Percentiles rank a stretch among this genome's conserved stretches.
phyloP scores from a whole-genome alignment of 352 stramenopile species.

The Phytophthora megakarya region DNA sequence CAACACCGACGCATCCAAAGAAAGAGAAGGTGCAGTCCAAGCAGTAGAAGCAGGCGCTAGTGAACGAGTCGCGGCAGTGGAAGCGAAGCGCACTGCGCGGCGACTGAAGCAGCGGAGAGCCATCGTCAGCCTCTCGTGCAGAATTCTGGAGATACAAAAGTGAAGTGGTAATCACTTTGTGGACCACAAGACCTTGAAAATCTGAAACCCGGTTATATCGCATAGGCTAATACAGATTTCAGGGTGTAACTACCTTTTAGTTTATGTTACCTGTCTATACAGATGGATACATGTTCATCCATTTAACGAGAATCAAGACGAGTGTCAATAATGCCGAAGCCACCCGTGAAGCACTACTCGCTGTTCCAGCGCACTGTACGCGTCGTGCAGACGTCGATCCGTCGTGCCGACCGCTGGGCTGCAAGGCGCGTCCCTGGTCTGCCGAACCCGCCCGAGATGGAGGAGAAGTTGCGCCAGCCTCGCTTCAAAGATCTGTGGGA shows the following conservation, averaged over 20 bases:
- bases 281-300: not conserved
- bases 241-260: not conserved
- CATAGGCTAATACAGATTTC: not conserved
- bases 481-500: constrained; percentile 81
- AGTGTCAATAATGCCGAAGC: constrained; percentile 20
- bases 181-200: not conserved
- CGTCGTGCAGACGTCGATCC: constrained; percentile 66
- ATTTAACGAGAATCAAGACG: not conserved
- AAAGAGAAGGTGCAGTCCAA: constrained; percentile 9
- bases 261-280: not conserved
- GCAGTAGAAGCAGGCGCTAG: constrained; percentile 12
- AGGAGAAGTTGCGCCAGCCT: constrained; percentile 47
- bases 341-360: constrained; percentile 65
- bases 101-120: constrained; percentile 33
- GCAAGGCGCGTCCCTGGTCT: constrained; percentile 66
- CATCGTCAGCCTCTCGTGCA: constrained; percentile 34
- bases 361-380: constrained; percentile 79
- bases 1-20: constrained; percentile 1
- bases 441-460: constrained; percentile 70
- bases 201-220: not conserved
- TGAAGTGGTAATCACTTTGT: not conserved
- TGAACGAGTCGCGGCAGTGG: constrained; percentile 15
- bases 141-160: constrained; percentile 20
- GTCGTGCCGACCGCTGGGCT: constrained; percentile 54
- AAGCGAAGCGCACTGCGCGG: constrained; percentile 29